Base-by-base conservation (phyloP, 495 filamentous ascomycete species). In the Penicillium tannophilum region DNA sequence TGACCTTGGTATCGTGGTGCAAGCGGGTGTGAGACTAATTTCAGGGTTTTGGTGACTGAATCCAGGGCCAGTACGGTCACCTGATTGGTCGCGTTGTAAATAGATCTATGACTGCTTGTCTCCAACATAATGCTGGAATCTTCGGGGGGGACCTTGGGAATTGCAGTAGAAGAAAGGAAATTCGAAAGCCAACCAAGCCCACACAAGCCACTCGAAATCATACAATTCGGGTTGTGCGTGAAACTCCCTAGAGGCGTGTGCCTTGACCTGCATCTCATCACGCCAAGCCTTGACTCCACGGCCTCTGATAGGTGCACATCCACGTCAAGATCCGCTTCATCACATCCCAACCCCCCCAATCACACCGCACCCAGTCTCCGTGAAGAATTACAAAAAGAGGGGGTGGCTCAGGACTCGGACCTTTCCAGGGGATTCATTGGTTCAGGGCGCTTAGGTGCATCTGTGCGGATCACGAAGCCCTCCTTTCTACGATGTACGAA, bases 221-320 rank as follows among this genome's bases (percentile, higher is more conserved):
- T 52, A 41, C 55, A 54, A 65, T 60, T 63, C 23, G 14, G 51
- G 61, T 66, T 49, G 46, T 49, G 46, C 16, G 53, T 66, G 41
- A 69, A 59, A 60, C 61, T 30, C 50, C 54, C 56, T 54, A 57
- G 28, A 41, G 56, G 46, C 56, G 66, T 39, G 64, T 67, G 61
- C 66, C 28, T 54, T 58, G n/a, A 55, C 43, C 57, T 70, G 67
- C 67, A 70, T 43, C 59, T 66, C 58, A 55, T 70, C 67, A 70
- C 67, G 61, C 67, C 64, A 65, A 70, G 62, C 6, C 24, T 17
- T 12, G 20, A 19, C 54, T 35, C 33, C 17, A 16, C 33, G 52
- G 31, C n/a, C 41, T 45, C 43, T 70, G 67, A 70, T 68, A 68
- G 49, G 67, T 53, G 16, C 49, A 49, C 41, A 33, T 24, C 45